Percentiles rank a stretch among this genome's conserved stretches.
phyloP scores from a whole-genome alignment of 208 protist species.

The Leishmania gerbilli region DNA sequence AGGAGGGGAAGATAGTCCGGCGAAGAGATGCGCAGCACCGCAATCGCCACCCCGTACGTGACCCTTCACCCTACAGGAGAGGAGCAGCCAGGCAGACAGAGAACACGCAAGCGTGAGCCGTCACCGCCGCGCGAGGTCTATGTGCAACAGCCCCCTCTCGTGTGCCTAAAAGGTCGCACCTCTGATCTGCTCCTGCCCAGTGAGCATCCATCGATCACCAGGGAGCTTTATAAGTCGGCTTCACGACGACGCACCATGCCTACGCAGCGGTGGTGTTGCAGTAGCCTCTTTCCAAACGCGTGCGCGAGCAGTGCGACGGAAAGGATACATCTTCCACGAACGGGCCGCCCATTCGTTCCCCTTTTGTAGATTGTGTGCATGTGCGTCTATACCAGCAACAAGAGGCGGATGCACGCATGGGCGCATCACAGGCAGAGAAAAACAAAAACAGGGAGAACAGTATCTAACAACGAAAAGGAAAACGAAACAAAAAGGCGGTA shows the following conservation, averaged over 20 bases:
- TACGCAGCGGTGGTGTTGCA: not conserved
- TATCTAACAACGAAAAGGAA: not conserved
- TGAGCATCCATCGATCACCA: not conserved
- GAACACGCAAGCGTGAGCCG: not conserved
- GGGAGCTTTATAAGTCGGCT: too few species aligned
- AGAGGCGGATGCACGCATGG: not conserved
- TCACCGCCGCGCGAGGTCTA: constrained; percentile 1
- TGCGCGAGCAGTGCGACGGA: not conserved
- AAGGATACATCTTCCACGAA: not conserved
- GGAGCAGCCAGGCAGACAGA: not conserved
- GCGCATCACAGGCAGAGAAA: not conserved
- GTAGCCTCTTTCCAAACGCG: not conserved
- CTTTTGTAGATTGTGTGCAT: not conserved
- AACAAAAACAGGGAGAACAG: not conserved
- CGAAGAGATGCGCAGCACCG: not conserved
- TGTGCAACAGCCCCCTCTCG: not conserved
- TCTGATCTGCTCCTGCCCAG: not conserved
- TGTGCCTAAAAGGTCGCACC: not conserved
- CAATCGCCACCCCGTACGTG: not conserved
- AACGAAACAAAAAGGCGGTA: not conserved
- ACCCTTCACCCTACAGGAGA: not conserved
- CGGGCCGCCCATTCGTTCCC: not conserved
- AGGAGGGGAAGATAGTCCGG: not conserved
- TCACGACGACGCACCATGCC: not conserved
- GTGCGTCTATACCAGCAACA: not conserved